A percentile compares a stretch with the other conserved stretches of the same genome.
These are phyloP conservation scores for Plasmodium blacklocki DNA, from an alignment of 169 alveolate genomes.

Conservation along the genomic window DNA sequence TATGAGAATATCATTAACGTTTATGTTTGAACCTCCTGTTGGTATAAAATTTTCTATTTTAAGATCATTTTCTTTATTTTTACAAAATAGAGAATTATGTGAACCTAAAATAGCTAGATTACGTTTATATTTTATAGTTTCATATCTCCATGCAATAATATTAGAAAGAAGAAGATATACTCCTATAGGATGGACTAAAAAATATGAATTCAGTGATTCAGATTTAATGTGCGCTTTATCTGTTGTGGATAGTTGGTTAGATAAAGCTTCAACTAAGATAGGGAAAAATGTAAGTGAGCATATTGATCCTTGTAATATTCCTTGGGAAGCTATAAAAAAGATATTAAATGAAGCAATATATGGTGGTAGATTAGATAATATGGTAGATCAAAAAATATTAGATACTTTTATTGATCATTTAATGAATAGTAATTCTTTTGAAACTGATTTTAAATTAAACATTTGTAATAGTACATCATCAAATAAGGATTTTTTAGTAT, in stretches of 20 bases:
- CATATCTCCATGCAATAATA: conserved; percentile 98
- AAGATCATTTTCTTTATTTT: conserved; percentile 88
- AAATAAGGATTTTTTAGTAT: conserved; percentile 60
- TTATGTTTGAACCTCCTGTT: conserved; percentile 98
- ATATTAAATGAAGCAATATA: conserved; percentile 93
- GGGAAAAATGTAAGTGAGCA: conserved; percentile 76
- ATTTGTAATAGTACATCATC: conserved; percentile 70
- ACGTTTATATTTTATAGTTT: conserved; percentile 94
- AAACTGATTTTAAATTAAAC: conserved; percentile 83
- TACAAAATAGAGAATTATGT: conserved; percentile 58
- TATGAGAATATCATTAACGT: conserved; percentile 93
- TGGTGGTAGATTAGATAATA: conserved; percentile 98
- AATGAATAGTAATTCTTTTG: conserved; percentile 90
- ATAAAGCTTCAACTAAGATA: conserved; percentile 76
- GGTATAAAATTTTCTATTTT: conserved; percentile 95
- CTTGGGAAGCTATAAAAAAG: conserved; percentile 98
- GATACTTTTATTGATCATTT: conserved; percentile 91
- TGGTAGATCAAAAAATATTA: conserved; percentile 94
- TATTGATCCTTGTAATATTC: conserved; percentile 95
- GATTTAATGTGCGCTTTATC: conserved; percentile 96
- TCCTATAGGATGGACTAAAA: conserved; percentile 98
- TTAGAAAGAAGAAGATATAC: conserved; percentile 97
- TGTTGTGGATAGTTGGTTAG: conserved; percentile 96
- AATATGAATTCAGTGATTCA: conserved; percentile 97
- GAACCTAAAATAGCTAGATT: conserved; percentile 90